Conservation (phyloP, 2,329 filamentous ascomycete genomes). For the Arthrobotrys sinensis region DNA sequence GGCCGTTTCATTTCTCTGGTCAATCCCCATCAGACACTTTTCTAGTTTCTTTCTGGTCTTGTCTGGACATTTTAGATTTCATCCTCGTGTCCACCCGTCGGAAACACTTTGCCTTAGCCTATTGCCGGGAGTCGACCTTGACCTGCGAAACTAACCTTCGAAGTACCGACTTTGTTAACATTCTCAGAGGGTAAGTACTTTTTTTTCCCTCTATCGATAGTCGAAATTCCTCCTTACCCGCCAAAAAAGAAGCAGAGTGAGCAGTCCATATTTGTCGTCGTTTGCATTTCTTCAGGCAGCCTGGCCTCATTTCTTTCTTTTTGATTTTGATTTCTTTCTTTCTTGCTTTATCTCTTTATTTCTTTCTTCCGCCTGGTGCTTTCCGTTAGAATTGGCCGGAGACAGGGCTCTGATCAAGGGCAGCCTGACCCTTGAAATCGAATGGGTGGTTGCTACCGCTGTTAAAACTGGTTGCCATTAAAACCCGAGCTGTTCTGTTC, state of each 20-base stretch:
- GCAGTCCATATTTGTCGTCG: slow-evolving; percentile 11
- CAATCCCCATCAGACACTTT: slow-evolving; percentile 18
- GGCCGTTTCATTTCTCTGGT: slow-evolving; percentile 15
- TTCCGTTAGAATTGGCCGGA: slow-evolving; percentile 11
- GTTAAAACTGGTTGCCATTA: background rate
- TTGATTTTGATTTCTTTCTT: slow-evolving; percentile 10
- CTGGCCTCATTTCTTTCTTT: background rate
- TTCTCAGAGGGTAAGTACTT: background rate
- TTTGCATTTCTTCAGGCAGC: slow-evolving; percentile 19
- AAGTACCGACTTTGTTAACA: background rate
- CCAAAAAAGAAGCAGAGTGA: background rate
- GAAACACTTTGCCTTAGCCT: slow-evolving; percentile 41
- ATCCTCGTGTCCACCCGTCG: slow-evolving; percentile 42
- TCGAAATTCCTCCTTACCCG: background rate
- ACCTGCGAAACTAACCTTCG: background rate
- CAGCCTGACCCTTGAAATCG: slow-evolving; percentile 18
- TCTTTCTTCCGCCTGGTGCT: slow-evolving; percentile 3
- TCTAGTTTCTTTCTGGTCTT: slow-evolving; percentile 1
- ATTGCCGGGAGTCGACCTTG: slow-evolving; percentile 18
- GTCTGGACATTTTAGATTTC: slow-evolving; percentile 12
- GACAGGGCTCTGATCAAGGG: background rate
- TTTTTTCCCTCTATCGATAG: slow-evolving; percentile 13
- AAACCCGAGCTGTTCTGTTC: background rate
- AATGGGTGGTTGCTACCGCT: background rate
- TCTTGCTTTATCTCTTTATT: background rate